A percentile compares a stretch with the other conserved stretches of the same genome.
phyloP scores from a whole-genome alignment of 305 asterid genomes.

The Fraxinus sp. region DNA sequence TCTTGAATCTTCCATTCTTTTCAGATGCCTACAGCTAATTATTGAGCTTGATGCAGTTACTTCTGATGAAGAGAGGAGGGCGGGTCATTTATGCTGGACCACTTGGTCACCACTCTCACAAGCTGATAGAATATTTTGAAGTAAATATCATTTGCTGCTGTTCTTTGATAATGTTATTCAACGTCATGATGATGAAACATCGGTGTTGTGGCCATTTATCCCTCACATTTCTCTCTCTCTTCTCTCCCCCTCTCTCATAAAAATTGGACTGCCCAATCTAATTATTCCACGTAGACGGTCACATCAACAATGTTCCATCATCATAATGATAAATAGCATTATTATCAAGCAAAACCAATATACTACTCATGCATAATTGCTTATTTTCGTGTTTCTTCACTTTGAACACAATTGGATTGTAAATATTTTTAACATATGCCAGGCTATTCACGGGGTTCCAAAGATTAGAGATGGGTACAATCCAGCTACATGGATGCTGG shows the following conservation, averaged over 20 bases:
- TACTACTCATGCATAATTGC: not conserved
- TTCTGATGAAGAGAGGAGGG: constrained; percentile 52
- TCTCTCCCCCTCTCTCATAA: not conserved
- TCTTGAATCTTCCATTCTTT: not conserved
- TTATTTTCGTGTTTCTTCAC: not conserved
- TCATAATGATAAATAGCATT: not conserved
- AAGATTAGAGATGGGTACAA: constrained; percentile 43
- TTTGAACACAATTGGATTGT: not conserved
- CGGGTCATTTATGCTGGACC: constrained; percentile 40
- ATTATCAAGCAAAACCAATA: not conserved
- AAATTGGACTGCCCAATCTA: not conserved
- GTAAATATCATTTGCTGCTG: constrained; percentile 26
- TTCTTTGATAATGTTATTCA: not conserved
- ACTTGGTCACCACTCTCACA: constrained; percentile 43
- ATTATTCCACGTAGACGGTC: not conserved
- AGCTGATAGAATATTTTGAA: constrained; percentile 50
- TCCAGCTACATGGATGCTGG: constrained; percentile 65
- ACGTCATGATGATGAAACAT: not conserved
- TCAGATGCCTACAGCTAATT: not conserved
- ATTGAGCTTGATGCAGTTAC: constrained; percentile 29
- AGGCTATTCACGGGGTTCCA: constrained; percentile 48
- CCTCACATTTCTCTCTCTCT: not conserved
- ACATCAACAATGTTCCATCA: not conserved
- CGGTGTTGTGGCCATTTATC: not conserved
- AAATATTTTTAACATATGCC: not conserved